Base-by-base conservation (phyloP, 768 basidiomycete genomes). In the Chalciporus sphaerocephalus region DNA sequence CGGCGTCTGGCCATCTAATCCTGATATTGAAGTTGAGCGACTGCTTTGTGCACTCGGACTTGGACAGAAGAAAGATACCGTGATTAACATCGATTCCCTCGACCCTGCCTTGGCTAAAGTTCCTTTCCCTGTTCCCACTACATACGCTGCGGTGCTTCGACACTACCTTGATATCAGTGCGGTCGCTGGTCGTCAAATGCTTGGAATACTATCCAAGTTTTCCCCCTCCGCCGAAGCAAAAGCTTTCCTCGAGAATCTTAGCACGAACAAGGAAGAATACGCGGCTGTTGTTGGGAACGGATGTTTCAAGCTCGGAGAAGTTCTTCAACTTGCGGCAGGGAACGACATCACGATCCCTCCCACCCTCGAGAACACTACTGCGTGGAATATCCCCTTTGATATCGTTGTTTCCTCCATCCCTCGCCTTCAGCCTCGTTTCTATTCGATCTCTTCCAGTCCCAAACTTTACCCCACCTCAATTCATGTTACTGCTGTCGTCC, bases 161-260 rank as follows among this genome's bases (percentile, higher is more conserved):
- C 89, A 98, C 71, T 99, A 99, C 67, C 85, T 98, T 64, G 95
- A 99, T 61, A 92, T 98, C 63, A 92, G 86, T 56, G 91, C 94
- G 30, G 83, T 93, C 44, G 92, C 87, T 15, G 92, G 92, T 68
- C 87, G 95, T 68, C 96, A 98, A 65, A 85, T 92, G 50, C 83
- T 97, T 32, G 90, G 90, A 34, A 74, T 81, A 23, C 71, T 97
- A 40, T 81, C 92, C 40, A 90, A 91, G 63, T 97, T 82, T 62
- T 92, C 94, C 0, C 95, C 95, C 6, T 81, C 74, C 17, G 78
- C 85, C 0, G 79, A 83, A 43, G 90, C 92, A 1, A 83, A 85
- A 55, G 77, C 77, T 25, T 76, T 79, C 61, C 65, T 98, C 53
- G 81, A 81, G 63, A 78, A 76, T 38, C 73, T 96, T 50, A 94